Evolutionary conservation across 163 green algal species (phyloP), one percentile per base, ranked within the genome.

Genomic region (Chlamydomonas reinhardtii): DNA sequence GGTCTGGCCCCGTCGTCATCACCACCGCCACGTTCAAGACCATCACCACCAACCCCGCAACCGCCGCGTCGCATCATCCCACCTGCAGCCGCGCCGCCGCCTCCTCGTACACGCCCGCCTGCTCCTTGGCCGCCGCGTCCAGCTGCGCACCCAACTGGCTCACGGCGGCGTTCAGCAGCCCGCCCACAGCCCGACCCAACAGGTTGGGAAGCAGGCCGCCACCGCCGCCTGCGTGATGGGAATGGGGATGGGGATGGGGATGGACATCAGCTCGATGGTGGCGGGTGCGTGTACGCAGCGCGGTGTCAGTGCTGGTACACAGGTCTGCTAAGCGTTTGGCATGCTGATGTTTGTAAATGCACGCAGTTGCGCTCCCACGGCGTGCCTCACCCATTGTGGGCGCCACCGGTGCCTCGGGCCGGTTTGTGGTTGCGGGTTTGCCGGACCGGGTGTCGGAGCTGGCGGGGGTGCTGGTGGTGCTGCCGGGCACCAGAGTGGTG

Each of bases 51-150:
- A 31, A 69, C 62, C 1, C 66, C 15, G 2, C 66, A 31, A 24
- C 35, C n/a, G n/a, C n/a, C n/a, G n/a, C n/a, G n/a, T n/a, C n/a
- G 22, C 34, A 35, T 59, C 35, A 34, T 35, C 35, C 35, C 35
- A 56, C 35, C 70, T 22, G 27, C 34, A 87, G 12, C 12, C 35
- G 31, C 4, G 59, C 39, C 24, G 71, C 72, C 31, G 82, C 82
- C 72, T 82, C 72, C 39, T 81, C 72, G 32, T 87, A 87, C n/a
- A 52, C 82, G 16, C 72, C 82, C 17, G 69, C 66, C 61, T 74
- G 61, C 82, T 82, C 72, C 82, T 64, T 66, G 4, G 88, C 85
- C 39, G 74, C 76, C 73, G 73, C 79, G 73, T 88, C 65, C 70
- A 73, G 35, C 70, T 78, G 74, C 27, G 31, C 11, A 9, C 39